Base-by-base conservation (phyloP, 2,329 filamentous ascomycete genomes). In the Parascedosporium putredinis region DNA sequence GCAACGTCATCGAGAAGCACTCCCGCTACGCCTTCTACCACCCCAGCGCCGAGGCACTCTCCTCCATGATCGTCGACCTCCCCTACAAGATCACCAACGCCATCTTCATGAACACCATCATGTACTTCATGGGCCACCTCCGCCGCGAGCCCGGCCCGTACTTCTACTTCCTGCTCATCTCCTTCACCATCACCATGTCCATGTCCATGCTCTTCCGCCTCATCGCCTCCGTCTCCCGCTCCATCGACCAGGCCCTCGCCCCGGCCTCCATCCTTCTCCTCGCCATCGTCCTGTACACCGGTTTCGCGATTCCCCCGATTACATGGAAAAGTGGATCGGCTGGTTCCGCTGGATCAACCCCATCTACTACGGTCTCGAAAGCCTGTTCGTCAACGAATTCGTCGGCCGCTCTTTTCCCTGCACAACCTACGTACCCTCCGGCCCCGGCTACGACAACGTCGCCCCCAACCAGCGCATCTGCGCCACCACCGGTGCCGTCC, bases 321-420 rank as follows among this genome's bases (percentile, higher is more conserved):
- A 53, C 36, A 50, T 50, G 47, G 24, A 50, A 38, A 38, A 34
- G 22, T 50, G 47, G 47, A 43, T 50, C 25, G 67, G 76, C 25
- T 85, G 81, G 81, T 81, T 85, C 55, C 78, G 76, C 52, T 83
- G 81, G 55, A 67, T 83, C 44, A 75, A 84, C 50, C 79, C 79
- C 3, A 69, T 84, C 8, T 74, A 73, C 1, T 84, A 84, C 54
- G 78, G 58, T 0, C 60, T 61, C 12, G 59, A 61, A 40, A 55
- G 55, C 0, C 34, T 61, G 5, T 60, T 61, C 55, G 56, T 57
- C 0, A 60, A 55, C 10, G 59, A 61, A 12, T 60, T 61, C 33
- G 31, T 4, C 18, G 10, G 29, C 29, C 36, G 36, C 29, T 52
- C 67, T 0, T 83, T 76, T 56, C 45, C 53, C 0, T 47, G 58